Percentiles rank a stretch among this genome's conserved stretches.
Evolutionary conservation across 495 filamentous ascomycete genomes (phyloP).

Genomic region (Astrothelium subdiscretum): DNA sequence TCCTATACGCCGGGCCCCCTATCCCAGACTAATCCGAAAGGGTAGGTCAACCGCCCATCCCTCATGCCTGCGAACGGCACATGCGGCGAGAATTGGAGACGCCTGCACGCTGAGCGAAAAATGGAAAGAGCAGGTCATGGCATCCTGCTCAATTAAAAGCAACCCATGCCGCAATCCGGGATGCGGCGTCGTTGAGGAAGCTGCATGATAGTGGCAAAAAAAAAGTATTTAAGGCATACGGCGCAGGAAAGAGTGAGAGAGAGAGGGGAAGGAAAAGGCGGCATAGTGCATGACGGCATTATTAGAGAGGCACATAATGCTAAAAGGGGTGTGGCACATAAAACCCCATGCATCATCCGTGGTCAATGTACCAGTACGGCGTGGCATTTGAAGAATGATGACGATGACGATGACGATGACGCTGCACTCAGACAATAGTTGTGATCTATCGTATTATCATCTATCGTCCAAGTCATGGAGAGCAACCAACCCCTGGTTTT

Average conservation of each 20-base stretch:
- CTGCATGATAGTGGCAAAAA: background rate
- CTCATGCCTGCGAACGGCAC: background rate
- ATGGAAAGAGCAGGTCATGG: background rate
- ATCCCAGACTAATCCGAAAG: background rate
- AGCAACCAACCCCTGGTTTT: background rate
- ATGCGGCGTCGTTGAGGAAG: background rate
- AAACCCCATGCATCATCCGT: background rate
- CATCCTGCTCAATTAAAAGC: background rate
- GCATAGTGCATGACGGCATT: background rate
- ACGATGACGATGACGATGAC: no score
- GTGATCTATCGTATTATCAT: no score
- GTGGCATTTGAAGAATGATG: no score
- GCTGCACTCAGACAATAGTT: no score
- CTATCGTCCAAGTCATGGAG: background rate
- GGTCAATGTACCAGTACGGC: background rate
- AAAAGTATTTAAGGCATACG: background rate
- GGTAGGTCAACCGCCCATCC: background rate
- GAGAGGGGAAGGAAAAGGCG: background rate
- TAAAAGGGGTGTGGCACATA: background rate
- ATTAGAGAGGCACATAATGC: background rate
- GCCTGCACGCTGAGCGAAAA: background rate
- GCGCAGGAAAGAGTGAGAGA: background rate
- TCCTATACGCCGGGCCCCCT: background rate
- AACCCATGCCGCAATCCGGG: background rate
- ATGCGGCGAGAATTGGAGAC: background rate